Evolutionary conservation across 768 basidiomycete genomes (phyloP).

Genomic region (Dentipellis fragilis): DNA sequence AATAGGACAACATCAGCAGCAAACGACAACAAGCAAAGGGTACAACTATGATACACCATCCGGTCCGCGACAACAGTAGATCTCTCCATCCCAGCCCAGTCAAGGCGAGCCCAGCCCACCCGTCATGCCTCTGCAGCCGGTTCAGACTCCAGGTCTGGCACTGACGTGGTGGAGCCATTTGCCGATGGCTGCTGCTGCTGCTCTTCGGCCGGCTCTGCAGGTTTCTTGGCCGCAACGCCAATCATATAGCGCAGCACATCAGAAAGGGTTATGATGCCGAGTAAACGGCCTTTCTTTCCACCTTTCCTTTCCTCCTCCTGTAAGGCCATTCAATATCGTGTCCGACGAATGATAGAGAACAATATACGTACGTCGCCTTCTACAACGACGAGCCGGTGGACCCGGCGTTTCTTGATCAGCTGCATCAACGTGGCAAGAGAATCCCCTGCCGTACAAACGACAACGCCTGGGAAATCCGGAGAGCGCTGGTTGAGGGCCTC

Average conservation of each 20-base stretch:
- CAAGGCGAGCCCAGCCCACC: neutral
- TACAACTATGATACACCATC: conserved; percentile 3
- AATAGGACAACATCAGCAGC: neutral
- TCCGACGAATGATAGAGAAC: neutral
- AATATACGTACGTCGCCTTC: conserved; percentile 64
- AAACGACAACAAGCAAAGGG: neutral
- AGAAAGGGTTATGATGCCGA: conserved; percentile 83
- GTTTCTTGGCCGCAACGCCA: conserved; percentile 23
- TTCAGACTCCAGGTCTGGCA: neutral
- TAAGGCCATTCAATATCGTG: neutral
- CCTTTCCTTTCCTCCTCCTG: conserved; percentile 76
- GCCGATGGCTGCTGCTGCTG: neutral
- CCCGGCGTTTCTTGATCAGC: conserved; percentile 85
- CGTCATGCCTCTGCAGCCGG: neutral
- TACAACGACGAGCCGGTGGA: conserved; percentile 92
- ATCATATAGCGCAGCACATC: conserved; percentile 84
- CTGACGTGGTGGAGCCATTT: neutral
- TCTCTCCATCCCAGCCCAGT: neutral
- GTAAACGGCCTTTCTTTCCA: conserved; percentile 71
- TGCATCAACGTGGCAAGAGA: conserved; percentile 85
- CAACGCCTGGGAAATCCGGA: conserved; percentile 93
- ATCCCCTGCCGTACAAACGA: conserved; percentile 88
- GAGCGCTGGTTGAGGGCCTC: conserved; percentile 89
- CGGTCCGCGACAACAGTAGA: neutral
- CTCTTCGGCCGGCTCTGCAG: conserved; percentile 10